Percentiles rank a stretch among this genome's conserved stretches.
Conservation (phyloP, 495 filamentous ascomycete genomes). For the Aspergillus steynii region DNA sequence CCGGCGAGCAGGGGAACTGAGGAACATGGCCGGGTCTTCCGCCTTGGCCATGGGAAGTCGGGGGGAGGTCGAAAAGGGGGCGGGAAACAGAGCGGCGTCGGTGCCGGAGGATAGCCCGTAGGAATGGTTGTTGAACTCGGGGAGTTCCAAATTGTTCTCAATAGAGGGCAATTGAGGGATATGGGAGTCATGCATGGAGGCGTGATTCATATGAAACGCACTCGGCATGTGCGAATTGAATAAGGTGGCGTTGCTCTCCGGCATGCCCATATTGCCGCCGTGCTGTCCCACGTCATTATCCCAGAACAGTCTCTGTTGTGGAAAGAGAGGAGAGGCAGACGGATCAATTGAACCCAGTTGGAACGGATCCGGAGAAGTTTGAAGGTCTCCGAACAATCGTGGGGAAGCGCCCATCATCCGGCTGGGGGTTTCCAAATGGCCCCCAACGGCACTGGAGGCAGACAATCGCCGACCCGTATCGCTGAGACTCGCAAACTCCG, state of each 20-base stretch:
- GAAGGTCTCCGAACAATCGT: constrained; percentile 53
- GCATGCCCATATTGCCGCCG: constrained; percentile 22
- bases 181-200: constrained; percentile 18
- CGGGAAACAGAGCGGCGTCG: constrained; percentile 46
- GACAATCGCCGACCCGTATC: constrained; percentile 26
- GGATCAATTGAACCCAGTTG: constrained; percentile 70
- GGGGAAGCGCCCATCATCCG: constrained; percentile 45
- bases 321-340: constrained; percentile 65
- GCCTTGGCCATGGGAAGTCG: constrained; percentile 39
- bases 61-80: constrained; percentile 49
- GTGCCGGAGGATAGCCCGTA: constrained; percentile 36
- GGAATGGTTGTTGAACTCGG: constrained; percentile 33
- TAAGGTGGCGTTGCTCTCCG: constrained; percentile 10
- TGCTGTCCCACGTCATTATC: constrained; percentile 55
- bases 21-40: constrained; percentile 57
- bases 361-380: constrained; percentile 67
- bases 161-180: constrained; percentile 45
- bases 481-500: constrained; percentile 31
- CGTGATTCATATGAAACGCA: constrained; percentile 16
- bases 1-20: constrained; percentile 52
- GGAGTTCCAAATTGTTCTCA: constrained; percentile 39
- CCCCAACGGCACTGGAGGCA: constrained; percentile 25
- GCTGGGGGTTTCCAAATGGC: constrained; percentile 44
- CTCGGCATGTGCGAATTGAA: constrained; percentile 14
- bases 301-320: constrained; percentile 72